A percentile compares a stretch with the other conserved stretches of the same genome.
phyloP scores from a whole-genome alignment of 2,329 filamentous ascomycete species.

The Diaporthe ampelina region DNA sequence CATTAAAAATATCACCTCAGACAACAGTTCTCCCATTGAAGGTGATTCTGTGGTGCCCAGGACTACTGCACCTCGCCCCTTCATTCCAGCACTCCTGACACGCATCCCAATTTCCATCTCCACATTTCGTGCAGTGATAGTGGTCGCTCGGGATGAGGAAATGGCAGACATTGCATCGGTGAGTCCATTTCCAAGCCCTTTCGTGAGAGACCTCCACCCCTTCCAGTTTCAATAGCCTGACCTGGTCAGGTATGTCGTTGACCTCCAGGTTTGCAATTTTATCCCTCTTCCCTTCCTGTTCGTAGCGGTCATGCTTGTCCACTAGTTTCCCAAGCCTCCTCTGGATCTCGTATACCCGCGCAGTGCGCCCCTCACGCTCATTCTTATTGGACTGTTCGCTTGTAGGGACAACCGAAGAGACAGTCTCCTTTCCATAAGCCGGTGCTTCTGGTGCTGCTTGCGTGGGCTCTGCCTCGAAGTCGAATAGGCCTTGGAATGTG shows the following conservation, averaged over 20 bases:
- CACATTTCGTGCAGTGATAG: constrained; percentile 11
- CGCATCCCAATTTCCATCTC: constrained; percentile 11
- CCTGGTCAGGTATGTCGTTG: constrained; percentile 6
- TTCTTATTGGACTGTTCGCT: too few relatives aligned
- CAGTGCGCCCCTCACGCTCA: neutral
- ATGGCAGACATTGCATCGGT: neutral
- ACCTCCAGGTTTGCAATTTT: constrained; percentile 1
- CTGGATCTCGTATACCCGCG: neutral
- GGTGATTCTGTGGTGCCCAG: constrained; percentile 5
- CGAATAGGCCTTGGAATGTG: constrained; percentile 9
- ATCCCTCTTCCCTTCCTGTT: constrained; percentile 8
- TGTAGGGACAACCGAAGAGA: too few relatives aligned
- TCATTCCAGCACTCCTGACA: constrained; percentile 15
- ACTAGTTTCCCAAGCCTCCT: constrained; percentile 8
- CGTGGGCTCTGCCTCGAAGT: neutral
- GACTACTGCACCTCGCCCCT: constrained; percentile 12
- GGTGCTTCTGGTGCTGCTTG: neutral
- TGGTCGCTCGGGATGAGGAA: constrained; percentile 16
- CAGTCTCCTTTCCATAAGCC: too few relatives aligned
- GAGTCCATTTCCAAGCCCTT: constrained; percentile 14
- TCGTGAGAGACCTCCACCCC: neutral
- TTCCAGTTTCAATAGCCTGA: constrained; percentile 10
- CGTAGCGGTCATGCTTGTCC: constrained; percentile 17
- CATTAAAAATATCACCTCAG: neutral
- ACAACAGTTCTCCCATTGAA: neutral